Evolutionary conservation across 2,329 filamentous ascomycete genomes (phyloP).

Genomic region (Epichloe aotearoae): DNA sequence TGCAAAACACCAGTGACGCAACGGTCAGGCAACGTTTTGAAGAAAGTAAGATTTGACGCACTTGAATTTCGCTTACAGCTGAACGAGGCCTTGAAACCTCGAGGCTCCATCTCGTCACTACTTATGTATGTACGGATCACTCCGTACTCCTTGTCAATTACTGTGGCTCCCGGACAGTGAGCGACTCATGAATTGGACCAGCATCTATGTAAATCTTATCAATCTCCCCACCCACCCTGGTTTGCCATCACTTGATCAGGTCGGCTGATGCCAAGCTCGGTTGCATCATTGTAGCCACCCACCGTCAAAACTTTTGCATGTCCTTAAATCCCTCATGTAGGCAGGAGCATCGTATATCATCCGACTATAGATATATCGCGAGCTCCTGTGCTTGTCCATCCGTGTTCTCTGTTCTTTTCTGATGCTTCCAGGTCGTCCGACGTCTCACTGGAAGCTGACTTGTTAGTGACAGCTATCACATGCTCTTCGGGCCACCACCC

Average conservation of each 20-base stretch:
- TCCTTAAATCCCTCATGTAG: neutral
- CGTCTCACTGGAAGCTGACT: neutral
- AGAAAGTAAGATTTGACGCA: too few relatives aligned
- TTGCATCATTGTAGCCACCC: neutral
- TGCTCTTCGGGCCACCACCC: neutral
- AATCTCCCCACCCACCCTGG: slow-evolving; percentile 6
- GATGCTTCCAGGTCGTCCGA: neutral
- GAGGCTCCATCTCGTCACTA: neutral
- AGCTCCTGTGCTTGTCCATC: neutral
- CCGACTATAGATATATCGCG: neutral
- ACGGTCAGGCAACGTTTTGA: too few relatives aligned
- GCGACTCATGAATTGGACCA: neutral
- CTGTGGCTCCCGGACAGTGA: neutral
- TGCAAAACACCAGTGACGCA: too few relatives aligned
- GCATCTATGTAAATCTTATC: slow-evolving; percentile 12
- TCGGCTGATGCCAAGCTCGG: neutral
- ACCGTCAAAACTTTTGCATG: neutral
- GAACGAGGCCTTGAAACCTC: neutral
- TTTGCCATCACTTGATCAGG: slow-evolving; percentile 4
- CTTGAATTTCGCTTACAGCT: neutral
- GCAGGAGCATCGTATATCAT: neutral
- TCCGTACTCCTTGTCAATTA: neutral
- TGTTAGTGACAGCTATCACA: neutral
- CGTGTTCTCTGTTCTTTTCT: neutral
- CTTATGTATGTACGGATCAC: too few relatives aligned